Base-by-base conservation (phyloP, 1,284 basidiomycete species). In the Cryptococcus sp. region DNA sequence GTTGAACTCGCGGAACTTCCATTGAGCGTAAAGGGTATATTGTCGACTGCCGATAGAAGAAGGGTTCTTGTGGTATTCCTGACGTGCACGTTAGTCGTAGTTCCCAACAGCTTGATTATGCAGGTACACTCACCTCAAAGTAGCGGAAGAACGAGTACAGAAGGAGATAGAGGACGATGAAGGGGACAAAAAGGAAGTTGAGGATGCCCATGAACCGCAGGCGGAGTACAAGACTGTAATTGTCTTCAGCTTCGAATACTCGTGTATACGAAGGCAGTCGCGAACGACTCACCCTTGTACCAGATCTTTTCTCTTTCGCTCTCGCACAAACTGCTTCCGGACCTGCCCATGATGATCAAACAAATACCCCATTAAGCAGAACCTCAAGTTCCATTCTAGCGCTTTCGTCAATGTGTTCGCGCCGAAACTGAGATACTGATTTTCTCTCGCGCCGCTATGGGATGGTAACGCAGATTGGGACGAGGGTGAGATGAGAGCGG, bases 121-220 rank as follows among this genome's bases (percentile, higher is more conserved):
- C 15, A 25, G 16, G 15, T 3, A 17, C 31, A 72, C 84, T 56
- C 53, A 91, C 93, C 82, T 98, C 95, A 68, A 99, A 99, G 78
- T 99, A 99, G 16, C 94, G 90, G 83, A 99, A 99, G 84, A 99
- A 99, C 1, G 93, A 98, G 77, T 96, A 99, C 85, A 97, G 89
- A 47, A 97, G 78, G 47, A 97, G 84, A 78, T 98, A 99, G n/a
- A 94, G 80, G 39, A 99, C 90, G 69, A 99, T 98, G 80, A 98
- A 95, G 0, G 96, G 96, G 1, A 91, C 92, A 71, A 98, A 93
- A 16, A 95, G 85, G 2, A 90, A 91, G 69, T 99, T 99, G 59
- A 98, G 78, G 52, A 95, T 85, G 17, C 92, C 95, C 90, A 98
- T 95, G 76, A 99, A 95, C 60, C 95, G 86, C 74, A 99, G 90